A percentile compares a stretch with the other conserved stretches of the same genome.
Conservation (phyloP, 345 rosid species). For the Eucalyptus sp. region DNA sequence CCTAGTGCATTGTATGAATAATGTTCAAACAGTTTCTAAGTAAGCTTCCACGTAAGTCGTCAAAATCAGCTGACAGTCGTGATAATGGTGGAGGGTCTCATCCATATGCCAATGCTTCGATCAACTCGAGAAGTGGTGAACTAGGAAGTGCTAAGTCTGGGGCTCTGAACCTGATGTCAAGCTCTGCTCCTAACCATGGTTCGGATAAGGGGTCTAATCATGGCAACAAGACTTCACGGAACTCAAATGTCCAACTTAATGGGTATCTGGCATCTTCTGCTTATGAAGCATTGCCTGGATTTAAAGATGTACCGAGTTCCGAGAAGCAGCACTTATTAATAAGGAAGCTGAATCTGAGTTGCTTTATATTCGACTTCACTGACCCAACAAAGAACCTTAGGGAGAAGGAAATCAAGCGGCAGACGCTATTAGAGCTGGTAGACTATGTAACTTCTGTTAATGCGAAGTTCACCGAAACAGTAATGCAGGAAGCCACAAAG, state of each 20-base stretch:
- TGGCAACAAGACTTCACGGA: not conserved
- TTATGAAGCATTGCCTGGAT: constrained; percentile 12
- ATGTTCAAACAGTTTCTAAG: constrained; percentile 4
- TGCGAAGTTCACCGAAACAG: constrained; percentile 1
- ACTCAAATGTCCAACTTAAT: not conserved
- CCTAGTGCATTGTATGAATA: not conserved
- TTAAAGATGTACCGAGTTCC: constrained; percentile 4
- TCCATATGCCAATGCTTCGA: not conserved
- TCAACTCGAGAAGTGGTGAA: not conserved
- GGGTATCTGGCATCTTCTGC: not conserved
- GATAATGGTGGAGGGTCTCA: not conserved
- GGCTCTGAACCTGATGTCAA: not conserved
- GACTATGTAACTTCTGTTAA: constrained; percentile 7
- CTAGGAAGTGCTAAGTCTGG: not conserved
- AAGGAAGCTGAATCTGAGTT: constrained; percentile 3
- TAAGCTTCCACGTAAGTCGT: constrained; percentile 7
- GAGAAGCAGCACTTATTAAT: constrained; percentile 6
- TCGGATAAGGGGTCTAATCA: not conserved
- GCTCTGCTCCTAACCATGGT: not conserved
- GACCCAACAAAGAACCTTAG: constrained; percentile 6
- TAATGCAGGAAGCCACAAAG: constrained; percentile 5
- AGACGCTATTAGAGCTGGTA: constrained; percentile 5
- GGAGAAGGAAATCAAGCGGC: constrained; percentile 10
- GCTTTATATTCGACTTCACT: not conserved
- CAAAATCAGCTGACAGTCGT: not conserved